phyloP scores from a whole-genome alignment of 768 basidiomycete genomes.

The Tephrocybe rancida region DNA sequence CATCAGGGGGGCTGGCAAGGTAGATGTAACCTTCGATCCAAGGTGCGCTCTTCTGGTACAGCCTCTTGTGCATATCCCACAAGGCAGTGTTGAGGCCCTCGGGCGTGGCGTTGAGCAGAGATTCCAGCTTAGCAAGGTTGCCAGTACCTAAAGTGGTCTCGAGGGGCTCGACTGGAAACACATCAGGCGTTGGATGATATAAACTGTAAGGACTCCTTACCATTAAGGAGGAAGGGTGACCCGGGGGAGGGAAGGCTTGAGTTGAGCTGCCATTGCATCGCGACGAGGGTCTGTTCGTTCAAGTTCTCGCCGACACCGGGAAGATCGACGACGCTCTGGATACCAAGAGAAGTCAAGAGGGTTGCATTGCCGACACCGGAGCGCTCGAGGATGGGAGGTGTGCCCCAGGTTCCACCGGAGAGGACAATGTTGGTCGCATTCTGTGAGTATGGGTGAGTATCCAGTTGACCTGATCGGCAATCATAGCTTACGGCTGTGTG shows the following conservation, averaged over 20 bases:
- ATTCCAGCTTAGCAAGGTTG: neutral
- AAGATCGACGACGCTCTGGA: neutral
- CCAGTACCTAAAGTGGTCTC: neutral
- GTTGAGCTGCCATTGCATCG: constrained; percentile 6
- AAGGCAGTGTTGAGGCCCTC: neutral
- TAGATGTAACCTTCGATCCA: constrained; percentile 1
- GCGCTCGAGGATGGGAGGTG: neutral
- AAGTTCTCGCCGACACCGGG: constrained; percentile 1
- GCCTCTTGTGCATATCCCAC: neutral
- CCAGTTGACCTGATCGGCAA: neutral
- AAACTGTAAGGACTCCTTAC: neutral
- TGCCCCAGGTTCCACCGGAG: neutral
- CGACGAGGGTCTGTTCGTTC: neutral
- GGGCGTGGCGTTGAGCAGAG: neutral
- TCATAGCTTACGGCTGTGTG: neutral
- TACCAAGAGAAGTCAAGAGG: neutral
- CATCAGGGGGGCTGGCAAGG: neutral
- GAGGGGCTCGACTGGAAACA: neutral
- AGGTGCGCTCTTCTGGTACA: neutral
- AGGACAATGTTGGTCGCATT: neutral
- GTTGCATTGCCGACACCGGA: constrained; percentile 1
- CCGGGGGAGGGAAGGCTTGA: neutral
- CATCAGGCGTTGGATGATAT: too few species aligned
- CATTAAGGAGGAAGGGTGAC: constrained; percentile 1
- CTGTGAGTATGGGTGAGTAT: neutral